Base-by-base conservation (phyloP, 129 eudicot species). In the Pulicaria dysenterica region DNA sequence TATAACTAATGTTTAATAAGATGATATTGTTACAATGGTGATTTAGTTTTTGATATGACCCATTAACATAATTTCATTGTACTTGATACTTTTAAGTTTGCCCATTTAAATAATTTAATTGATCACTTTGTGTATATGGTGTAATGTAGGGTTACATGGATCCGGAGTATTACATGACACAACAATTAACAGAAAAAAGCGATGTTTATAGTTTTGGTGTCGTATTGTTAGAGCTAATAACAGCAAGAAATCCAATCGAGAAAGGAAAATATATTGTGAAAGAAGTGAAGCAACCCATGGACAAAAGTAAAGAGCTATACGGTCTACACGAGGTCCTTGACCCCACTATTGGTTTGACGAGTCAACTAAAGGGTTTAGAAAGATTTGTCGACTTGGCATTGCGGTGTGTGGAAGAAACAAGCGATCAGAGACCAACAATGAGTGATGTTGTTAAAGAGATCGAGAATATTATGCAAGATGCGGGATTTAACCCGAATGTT, bases 181-280 rank as follows among this genome's bases (percentile, higher is more conserved):
- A 85, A 19, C 81, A 80, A 15, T 42, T 88, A 44, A 88, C 90
- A 1, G 94, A 88, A 49, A 88, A 88, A 77, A 88, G 94, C 17
- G 94, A 88, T 4, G 94, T 88, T 12, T 88, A 88, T 46, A 88
- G 97, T 79, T 91, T 88, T 41, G 97, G 96, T 19, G 77, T 91
- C 9, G 76, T 84, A 38, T 67, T 91, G 69, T 69, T 88, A 17
- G 97, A 91, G 75, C 70, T 91, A 6, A 51, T 91, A 69, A 91
- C 92, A n/a, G 85, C 92, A 66, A 84, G 81, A 68, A 46, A 39
- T 48, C 97, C 97, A 2, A 86, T 91, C 13, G 89, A 84, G 78
- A 86, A 86, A 57, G 92, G 92, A 48, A 91, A 72, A 40, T 81
- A 91, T 75, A 91, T 88, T 14, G 97, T 91, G 47, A 66, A 87